phyloP scores from a whole-genome alignment of 805 yeast species.

The Saccharomycopsis synnaedendra region DNA sequence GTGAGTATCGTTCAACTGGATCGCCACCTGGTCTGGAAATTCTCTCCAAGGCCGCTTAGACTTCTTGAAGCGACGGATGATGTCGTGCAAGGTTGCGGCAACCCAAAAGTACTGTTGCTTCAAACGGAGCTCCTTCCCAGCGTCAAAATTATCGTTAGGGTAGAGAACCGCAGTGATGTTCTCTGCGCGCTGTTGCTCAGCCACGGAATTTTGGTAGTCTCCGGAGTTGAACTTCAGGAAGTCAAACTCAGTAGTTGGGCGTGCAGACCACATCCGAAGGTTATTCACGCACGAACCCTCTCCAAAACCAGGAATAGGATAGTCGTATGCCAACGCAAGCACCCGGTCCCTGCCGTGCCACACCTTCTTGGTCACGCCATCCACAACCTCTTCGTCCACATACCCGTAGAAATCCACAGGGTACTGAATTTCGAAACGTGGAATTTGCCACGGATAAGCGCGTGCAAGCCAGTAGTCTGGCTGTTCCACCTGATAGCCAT shows the following conservation, averaged over 20 bases:
- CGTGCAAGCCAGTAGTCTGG: conserved; percentile 91
- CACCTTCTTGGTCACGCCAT: conserved; percentile 34
- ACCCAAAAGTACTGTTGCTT: conserved; percentile 98
- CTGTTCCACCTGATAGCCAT: conserved; percentile 88
- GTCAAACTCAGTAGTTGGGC: conserved; percentile 86
- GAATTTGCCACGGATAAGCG: conserved; percentile 90
- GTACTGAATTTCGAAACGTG: conserved; percentile 73
- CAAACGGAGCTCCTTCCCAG: conserved; percentile 83
- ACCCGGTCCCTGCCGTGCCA: conserved; percentile 91
- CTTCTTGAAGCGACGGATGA: conserved; percentile 82
- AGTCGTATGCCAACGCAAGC: conserved; percentile 81
- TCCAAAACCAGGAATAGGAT: conserved; percentile 86
- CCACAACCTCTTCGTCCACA: conserved; percentile 44
- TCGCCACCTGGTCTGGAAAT: conserved; percentile 78
- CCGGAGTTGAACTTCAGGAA: conserved; percentile 85
- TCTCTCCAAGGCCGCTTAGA: conserved; percentile 65
- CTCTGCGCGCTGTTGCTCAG: conserved; percentile 80
- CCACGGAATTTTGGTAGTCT: conserved; percentile 77
- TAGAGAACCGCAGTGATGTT: conserved; percentile 86
- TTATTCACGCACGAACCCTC: conserved; percentile 70
- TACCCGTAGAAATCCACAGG: conserved; percentile 87
- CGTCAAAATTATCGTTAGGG: conserved; percentile 88
- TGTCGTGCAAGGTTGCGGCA: conserved; percentile 85
- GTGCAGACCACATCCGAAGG: conserved; percentile 81
- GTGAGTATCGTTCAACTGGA: conserved; percentile 90